Evolutionary conservation across 1,284 basidiomycete species (phyloP), one percentile per base, ranked within the genome.

Genomic region (Testicularia cyperi): DNA sequence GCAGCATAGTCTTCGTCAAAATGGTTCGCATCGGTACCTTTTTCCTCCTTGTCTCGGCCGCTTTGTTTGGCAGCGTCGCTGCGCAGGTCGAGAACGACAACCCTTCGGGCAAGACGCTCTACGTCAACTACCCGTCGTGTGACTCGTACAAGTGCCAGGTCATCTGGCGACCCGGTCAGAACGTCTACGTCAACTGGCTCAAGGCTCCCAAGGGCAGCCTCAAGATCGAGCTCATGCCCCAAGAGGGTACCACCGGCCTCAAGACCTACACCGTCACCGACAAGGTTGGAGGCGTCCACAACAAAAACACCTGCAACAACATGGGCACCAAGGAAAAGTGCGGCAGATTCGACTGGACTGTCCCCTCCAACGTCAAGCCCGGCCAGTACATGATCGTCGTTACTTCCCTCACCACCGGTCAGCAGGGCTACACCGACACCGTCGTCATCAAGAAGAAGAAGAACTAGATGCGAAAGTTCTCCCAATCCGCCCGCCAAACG

Each of bases 351-450:
- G 46, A 49, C 7, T 65, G 52, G 41, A 44, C 20, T 2, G 38
- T 65, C 0, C 62, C 57, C 1, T 15, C 4, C 5, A 26, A 28
- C n/a, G 41, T 51, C 30, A 44, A 39, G 24, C 36, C 36, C 1
- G 62, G 62, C 6, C 31, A 41, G 32, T 65, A 65, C 34, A 21
- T 44, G 25, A 41, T 65, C 21, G 28, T 46, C 0, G 62, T 60
- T 4, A 52, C 51, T 1, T 47, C 43, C 23, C 20, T 56, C 12
- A 33, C 33, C 9, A 28, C 49, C 9, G 47, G 52, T 20, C 21
- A 44, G 7, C 18, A 33, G 4, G 62, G 62, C 1, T 65, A 65
- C 41, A 65, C 62, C 15, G 62, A 65, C 33, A 61, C 57, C 8
- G 61, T 65, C 20, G 47, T 55, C 4, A 38, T 65, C 12, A 45